Evolutionary conservation across 2,329 filamentous ascomycete species (phyloP), one percentile per base, ranked within the genome.

Genomic region (Fusarium sp.): DNA sequence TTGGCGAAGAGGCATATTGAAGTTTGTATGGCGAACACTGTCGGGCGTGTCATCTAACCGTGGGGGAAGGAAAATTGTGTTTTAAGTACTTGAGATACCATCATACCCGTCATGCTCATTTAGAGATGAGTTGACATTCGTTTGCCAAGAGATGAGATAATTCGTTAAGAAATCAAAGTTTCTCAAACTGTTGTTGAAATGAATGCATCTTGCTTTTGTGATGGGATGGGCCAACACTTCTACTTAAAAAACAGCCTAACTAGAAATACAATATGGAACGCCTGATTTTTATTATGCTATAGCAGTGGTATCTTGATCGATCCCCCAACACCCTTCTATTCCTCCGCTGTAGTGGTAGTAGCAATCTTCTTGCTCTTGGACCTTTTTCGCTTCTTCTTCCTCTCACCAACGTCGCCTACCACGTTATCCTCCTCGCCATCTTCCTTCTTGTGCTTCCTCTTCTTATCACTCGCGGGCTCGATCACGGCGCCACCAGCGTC

Each of bases 361-460:
- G 43, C 59, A 42, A 60, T 66, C 67, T 84, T 85, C 68, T 83
- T 85, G 59, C 80, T 81, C 78, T 84, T 86, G 59, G 86, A 86
- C 76, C 87, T 85, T 84, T 87, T 88, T 79, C 86, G 81, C 83
- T 86, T 88, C 79, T 85, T 87, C 79, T 86, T 88, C 75, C 80
- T 79, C 67, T 75, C 72, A 6, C 72, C 72, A 13, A 75, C 65
- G 11, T 79, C 78, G 1, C 76, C 80, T 18, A 77, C 77, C 9
- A 81, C 75, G 35, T 81, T 80, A 15, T 73, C 73, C 21, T 60
- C 46, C 25, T 52, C 67, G 2, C 33, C 32, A 16, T 70, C 46
- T 37, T 58, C 49, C 40, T 65, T 65, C 40, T 70, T 54, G 35
- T 40, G 44, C 40, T 59, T 70, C 40, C 33, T 69, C 40, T 70